These are phyloP conservation scores for Colletotrichum orbiculare DNA, from an alignment of 2,329 filamentous ascomycete genomes.

Conservation along the genomic window DNA sequence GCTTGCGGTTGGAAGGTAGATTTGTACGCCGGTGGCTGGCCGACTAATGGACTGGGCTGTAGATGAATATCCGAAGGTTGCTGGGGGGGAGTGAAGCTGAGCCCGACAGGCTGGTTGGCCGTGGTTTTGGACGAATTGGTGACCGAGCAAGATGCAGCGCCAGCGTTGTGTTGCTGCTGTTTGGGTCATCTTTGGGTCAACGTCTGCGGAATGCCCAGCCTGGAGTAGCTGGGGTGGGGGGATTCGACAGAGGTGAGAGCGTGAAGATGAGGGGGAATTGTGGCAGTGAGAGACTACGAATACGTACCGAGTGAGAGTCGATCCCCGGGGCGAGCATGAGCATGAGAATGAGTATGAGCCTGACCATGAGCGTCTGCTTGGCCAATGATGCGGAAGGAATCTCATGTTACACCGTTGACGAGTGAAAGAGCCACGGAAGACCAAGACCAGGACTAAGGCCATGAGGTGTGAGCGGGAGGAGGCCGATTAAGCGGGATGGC, in stretches of 20 bases:
- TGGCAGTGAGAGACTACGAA: conserved; percentile 9
- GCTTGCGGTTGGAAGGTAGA: too few relatives aligned
- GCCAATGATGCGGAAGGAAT: too few relatives aligned
- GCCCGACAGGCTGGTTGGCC: conserved; percentile 5
- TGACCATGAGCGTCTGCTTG: too few relatives aligned
- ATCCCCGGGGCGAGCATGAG: too few relatives aligned
- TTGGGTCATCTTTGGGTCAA: too few relatives aligned
- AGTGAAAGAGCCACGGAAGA: not conserved
- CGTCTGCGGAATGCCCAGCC: too few relatives aligned
- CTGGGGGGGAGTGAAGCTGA: too few relatives aligned
- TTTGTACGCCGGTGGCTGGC: too few relatives aligned
- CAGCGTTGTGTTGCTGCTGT: too few relatives aligned
- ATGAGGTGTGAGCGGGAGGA: conserved; percentile 19
- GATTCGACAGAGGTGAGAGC: not conserved
- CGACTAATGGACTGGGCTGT: not conserved
- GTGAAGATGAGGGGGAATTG: not conserved
- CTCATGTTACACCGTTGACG: not conserved
- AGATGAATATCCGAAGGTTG: not conserved
- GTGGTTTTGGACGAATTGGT: conserved; percentile 12
- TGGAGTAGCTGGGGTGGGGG: not conserved
- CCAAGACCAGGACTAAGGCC: not conserved
- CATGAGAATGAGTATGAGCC: too few relatives aligned
- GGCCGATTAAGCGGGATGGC: conserved; percentile 24
- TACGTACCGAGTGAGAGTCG: conserved; percentile 13
- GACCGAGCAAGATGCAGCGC: conserved; percentile 4